These are phyloP conservation scores for Hypoxylon sp. DNA, from an alignment of 2,329 filamentous ascomycete genomes.

Conservation along the genomic window DNA sequence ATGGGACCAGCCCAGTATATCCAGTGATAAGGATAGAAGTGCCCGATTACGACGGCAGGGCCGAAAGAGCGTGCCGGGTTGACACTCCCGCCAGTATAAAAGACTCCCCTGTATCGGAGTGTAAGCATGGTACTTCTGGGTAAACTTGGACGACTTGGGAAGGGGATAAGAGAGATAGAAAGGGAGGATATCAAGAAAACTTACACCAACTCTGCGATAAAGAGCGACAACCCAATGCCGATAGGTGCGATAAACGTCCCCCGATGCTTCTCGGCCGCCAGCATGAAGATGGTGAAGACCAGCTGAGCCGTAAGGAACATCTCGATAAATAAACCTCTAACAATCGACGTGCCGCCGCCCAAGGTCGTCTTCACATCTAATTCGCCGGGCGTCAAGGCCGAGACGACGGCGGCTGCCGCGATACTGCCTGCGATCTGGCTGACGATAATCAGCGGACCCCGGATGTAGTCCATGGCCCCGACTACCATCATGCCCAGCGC, in stretches of 20 bases:
- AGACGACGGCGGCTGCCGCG: slow-evolving; percentile 57
- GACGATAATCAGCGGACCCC: slow-evolving; percentile 53
- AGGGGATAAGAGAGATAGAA: neutral
- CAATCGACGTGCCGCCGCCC: slow-evolving; percentile 52
- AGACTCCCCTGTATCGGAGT: slow-evolving; percentile 39
- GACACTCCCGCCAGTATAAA: slow-evolving; percentile 46
- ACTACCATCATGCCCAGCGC: slow-evolving; percentile 59
- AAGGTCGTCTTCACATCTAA: slow-evolving; percentile 58
- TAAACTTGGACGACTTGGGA: neutral
- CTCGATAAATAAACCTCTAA: slow-evolving; percentile 61
- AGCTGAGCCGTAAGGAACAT: slow-evolving; percentile 62
- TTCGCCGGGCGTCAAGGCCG: slow-evolving; percentile 55
- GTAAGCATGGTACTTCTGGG: neutral
- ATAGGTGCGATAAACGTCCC: slow-evolving; percentile 68
- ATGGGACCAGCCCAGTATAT: slow-evolving; percentile 52
- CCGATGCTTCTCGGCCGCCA: slow-evolving; percentile 68
- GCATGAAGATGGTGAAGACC: slow-evolving; percentile 64
- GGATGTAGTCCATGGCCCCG: slow-evolving; percentile 50
- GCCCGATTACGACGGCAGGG: slow-evolving; percentile 40
- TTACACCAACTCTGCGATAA: slow-evolving; percentile 5
- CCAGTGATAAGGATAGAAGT: slow-evolving; percentile 45
- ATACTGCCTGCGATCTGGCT: slow-evolving; percentile 60
- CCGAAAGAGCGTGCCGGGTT: slow-evolving; percentile 49
- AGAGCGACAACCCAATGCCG: slow-evolving; percentile 66
- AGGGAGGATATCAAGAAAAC: neutral